phyloP scores from a whole-genome alignment of 805 yeast species.

The Suhomyces canberraensis region DNA sequence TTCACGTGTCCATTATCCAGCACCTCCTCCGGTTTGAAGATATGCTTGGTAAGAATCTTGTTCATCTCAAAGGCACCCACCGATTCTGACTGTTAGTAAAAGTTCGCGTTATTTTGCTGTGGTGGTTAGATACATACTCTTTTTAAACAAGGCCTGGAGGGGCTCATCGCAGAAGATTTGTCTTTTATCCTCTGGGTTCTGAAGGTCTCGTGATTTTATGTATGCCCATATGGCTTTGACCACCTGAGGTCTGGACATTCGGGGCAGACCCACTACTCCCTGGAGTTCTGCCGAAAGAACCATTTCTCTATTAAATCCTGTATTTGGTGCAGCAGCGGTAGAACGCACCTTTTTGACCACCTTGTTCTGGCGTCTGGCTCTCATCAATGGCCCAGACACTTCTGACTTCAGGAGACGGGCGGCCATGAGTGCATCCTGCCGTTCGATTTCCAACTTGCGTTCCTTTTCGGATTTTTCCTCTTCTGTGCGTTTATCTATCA shows the following conservation, averaged over 20 bases:
- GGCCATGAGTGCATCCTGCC: constrained; percentile 52
- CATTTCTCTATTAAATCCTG: constrained; percentile 43
- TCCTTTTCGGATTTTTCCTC: constrained; percentile 18
- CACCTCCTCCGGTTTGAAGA: constrained; percentile 37
- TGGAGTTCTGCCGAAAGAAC: constrained; percentile 50
- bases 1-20: constrained; percentile 1
- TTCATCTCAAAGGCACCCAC: constrained; percentile 59
- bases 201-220: constrained; percentile 59
- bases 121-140: constrained; percentile 32
- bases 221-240: constrained; percentile 70
- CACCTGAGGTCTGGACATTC: constrained; percentile 63
- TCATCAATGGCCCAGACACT: constrained; percentile 17
- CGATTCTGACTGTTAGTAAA: constrained; percentile 19
- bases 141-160: constrained; percentile 57
- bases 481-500: constrained; percentile 40
- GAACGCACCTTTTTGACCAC: constrained; percentile 8
- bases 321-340: constrained; percentile 22
- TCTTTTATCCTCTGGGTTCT: constrained; percentile 64
- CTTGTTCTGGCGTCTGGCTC: constrained; percentile 11
- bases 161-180: constrained; percentile 62
- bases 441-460: constrained; percentile 34
- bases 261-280: constrained; percentile 40
- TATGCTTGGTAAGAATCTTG: constrained; percentile 51
- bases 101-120: neutral
- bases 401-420: constrained; percentile 42